Evolutionary conservation across 2,329 filamentous ascomycete species (phyloP).

Genomic region (Dothistroma pini): DNA sequence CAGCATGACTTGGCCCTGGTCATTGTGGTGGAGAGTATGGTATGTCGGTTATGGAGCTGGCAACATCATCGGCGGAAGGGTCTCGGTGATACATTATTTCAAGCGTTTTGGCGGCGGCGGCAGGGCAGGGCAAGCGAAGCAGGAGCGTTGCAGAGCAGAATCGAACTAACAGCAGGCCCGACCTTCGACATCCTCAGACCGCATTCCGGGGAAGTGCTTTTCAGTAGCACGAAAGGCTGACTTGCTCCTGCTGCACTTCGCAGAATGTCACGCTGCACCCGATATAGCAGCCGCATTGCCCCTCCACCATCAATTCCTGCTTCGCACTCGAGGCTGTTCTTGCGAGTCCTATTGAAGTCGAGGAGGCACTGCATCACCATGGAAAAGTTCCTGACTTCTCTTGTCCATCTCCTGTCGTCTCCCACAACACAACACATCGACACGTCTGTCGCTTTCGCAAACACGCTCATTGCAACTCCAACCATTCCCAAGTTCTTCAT

Average conservation of each 20-base stretch:
- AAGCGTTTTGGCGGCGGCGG: too few species aligned
- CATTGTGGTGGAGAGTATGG: too few species aligned
- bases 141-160: neutral
- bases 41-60: too few species aligned
- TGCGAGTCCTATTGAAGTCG: slow-evolving; percentile 2
- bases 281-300: slow-evolving; percentile 5
- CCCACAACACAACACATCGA: slow-evolving; percentile 17
- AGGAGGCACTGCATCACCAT: slow-evolving; percentile 19
- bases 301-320: slow-evolving; percentile 1
- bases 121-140: neutral
- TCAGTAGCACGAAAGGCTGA: neutral
- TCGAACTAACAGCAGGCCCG: neutral
- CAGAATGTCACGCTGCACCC: neutral
- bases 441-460: slow-evolving; percentile 22
- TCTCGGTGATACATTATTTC: too few species aligned
- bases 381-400: slow-evolving; percentile 6
- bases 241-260: neutral
- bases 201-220: neutral
- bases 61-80: too few species aligned
- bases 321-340: slow-evolving; percentile 6
- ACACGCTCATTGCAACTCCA: slow-evolving; percentile 27
- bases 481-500: slow-evolving; percentile 37
- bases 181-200: neutral
- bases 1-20: too few species aligned
- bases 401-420: slow-evolving; percentile 5